A percentile compares a stretch with the other conserved stretches of the same genome.
phyloP scores from a whole-genome alignment of 169 alveolate species.

The Eimeria praecox region DNA sequence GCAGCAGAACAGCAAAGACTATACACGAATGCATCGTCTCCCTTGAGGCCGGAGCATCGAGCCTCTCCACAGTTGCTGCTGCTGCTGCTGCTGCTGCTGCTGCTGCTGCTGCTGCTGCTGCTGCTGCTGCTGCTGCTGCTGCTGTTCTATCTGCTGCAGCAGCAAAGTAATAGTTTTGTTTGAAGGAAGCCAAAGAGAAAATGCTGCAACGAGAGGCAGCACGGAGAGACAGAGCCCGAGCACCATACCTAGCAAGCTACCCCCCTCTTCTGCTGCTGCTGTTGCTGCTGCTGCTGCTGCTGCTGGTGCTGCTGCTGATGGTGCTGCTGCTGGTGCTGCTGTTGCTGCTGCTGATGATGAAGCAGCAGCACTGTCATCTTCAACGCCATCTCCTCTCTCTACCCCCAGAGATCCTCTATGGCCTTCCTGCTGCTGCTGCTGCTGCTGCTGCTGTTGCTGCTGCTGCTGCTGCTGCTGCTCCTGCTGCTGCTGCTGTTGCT shows the following conservation, averaged over 20 bases:
- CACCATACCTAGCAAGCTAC: neutral
- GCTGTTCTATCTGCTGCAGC: too few species aligned
- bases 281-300: conserved; percentile 52
- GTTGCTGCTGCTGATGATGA: neutral
- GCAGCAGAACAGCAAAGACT: conserved; percentile 75
- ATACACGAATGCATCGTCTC: neutral
- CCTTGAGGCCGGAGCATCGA: neutral
- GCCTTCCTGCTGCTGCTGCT: neutral
- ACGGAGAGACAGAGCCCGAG: neutral
- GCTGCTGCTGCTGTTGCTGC: conserved; percentile 29
- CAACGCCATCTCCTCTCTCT: neutral
- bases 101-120: too few species aligned
- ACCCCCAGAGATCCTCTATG: neutral
- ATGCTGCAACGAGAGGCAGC: conserved; percentile 71
- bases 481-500: conserved; percentile 60
- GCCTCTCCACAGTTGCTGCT: conserved; percentile 83
- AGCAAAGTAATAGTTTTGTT: too few species aligned
- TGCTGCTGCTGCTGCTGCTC: conserved; percentile 59
- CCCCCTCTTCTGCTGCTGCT: neutral
- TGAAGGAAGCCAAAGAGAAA: conserved; percentile 86
- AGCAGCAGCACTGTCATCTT: neutral
- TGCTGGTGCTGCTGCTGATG: neutral
- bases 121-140: too few species aligned
- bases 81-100: conserved; percentile 64
- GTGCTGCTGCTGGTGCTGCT: neutral